Evolutionary conservation across 305 asterid genomes (phyloP).

Genomic region (Fraxinus sp.): DNA sequence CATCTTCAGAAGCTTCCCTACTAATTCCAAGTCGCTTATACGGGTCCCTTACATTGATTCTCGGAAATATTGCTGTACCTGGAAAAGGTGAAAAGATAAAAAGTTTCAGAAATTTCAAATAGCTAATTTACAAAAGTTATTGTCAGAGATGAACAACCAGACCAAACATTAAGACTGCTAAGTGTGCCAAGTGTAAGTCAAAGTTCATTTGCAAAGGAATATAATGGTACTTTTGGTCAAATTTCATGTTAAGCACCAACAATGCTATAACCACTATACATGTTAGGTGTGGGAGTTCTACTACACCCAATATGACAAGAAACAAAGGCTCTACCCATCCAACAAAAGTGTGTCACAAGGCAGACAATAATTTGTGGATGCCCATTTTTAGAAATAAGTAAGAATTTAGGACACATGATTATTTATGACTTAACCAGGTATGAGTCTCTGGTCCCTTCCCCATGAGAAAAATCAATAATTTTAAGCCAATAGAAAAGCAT

Average conservation of each 20-base stretch:
- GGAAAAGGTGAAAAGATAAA: neutral
- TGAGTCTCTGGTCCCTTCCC: neutral
- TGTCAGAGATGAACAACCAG: slow-evolving; percentile 7
- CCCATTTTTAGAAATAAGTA: neutral
- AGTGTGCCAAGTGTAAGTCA: neutral
- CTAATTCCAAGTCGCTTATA: slow-evolving; percentile 84
- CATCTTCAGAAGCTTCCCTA: slow-evolving; percentile 83
- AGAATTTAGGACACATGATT: neutral
- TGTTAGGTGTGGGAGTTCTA: neutral
- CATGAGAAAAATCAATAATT: neutral
- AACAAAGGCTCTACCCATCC: neutral
- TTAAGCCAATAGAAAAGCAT: neutral
- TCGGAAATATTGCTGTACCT: slow-evolving; percentile 69
- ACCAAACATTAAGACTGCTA: neutral
- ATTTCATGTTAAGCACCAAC: slow-evolving; percentile 1
- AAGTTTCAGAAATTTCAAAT: slow-evolving; percentile 12
- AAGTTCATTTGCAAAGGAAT: neutral
- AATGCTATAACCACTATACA: neutral
- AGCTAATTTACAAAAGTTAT: neutral
- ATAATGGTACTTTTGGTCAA: neutral
- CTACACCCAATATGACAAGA: neutral
- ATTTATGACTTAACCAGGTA: neutral
- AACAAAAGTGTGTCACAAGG: slow-evolving; percentile 3
- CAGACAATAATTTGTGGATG: neutral
- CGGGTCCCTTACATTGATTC: slow-evolving; percentile 75